Base-by-base conservation (phyloP, 306 rosid genomes). In the barrel medic (Medicago truncatula) region DNA sequence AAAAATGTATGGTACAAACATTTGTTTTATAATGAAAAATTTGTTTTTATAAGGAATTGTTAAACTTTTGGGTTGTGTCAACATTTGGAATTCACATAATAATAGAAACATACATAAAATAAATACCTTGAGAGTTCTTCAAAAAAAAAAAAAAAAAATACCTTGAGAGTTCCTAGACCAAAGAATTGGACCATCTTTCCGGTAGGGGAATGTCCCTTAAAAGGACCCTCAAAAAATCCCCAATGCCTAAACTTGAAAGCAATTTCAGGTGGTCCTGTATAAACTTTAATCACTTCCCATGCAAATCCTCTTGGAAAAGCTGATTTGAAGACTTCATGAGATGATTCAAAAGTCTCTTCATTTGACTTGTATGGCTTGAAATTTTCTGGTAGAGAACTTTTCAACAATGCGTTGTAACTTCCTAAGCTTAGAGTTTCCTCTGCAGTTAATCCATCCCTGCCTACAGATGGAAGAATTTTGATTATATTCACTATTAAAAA, bases 151-250 rank as follows among this genome's bases (percentile, higher is more conserved):
- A 28, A 44, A 17, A 2, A 8, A 56, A 10, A 67, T 43, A 91
- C 96, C 92, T 87, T 91, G 73, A 91, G 80, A 76, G 80, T 88
- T 64, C 82, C 97, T 6, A 89, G 15, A 69, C 93, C 97, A 81
- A 72, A 85, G 83, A 92, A 88, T 47, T 92, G 74, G 59, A 81
- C 84, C 31, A 86, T 41, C 6, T 89, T 85, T 1, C 91, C 91
- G n/a, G 86, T 88, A 8, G 97, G 97, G 21, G 83, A 46, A 76
- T 78, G 91, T 3, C 82, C 86, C 71, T 85, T 89, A 66, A 39
- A 92, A 57, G 96, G 91, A 3, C 97, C 97, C 76, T 92, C 96
- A 77, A 84, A 89, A 89, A 83, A 83, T 16, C 97, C 97, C 97
- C 97, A 92, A 67, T 92, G 97, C 81, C 96, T 85, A 71, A 88